Evolutionary conservation across 1,139 yeast species (phyloP).

Genomic region (Hansenula lynferdii): DNA sequence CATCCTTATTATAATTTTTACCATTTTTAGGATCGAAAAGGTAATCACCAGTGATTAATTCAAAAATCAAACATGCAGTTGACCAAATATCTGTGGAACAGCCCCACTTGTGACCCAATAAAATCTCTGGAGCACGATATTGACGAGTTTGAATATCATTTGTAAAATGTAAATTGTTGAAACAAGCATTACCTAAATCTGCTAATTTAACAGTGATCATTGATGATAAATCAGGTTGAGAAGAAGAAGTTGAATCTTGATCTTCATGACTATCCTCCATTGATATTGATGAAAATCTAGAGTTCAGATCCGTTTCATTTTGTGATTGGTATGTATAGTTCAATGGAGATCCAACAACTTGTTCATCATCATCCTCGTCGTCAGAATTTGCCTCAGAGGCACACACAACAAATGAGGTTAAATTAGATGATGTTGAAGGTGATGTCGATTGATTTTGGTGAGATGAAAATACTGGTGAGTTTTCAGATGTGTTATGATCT

Average conservation of each 20-base stretch:
- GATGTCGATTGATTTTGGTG: conserved; percentile 1
- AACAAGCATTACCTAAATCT: conserved; percentile 85
- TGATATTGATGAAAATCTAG: conserved; percentile 11
- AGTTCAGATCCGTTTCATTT: not conserved
- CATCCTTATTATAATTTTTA: conserved; percentile 60
- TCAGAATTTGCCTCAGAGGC: conserved; percentile 19
- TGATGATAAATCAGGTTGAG: conserved; percentile 10
- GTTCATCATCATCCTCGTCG: conserved; percentile 16
- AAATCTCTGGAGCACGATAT: conserved; percentile 74
- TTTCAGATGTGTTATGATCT: not conserved
- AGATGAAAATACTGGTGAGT: conserved; percentile 10
- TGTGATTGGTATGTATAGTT: conserved; percentile 4
- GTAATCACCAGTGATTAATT: conserved; percentile 79
- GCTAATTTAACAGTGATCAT: conserved; percentile 62
- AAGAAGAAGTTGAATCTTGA: not conserved
- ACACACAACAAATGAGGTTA: conserved; percentile 7
- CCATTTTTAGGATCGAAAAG: conserved; percentile 79
- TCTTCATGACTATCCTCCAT: conserved; percentile 5
- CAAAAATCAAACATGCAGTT: conserved; percentile 75
- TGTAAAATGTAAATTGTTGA: conserved; percentile 67
- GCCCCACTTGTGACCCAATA: conserved; percentile 72
- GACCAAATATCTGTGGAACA: conserved; percentile 85
- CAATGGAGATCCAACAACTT: conserved; percentile 8
- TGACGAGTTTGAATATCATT: conserved; percentile 86
- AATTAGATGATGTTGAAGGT: conserved; percentile 5